Base-by-base conservation (phyloP, 2,329 filamentous ascomycete species). In the Chaetothyriales sp. region DNA sequence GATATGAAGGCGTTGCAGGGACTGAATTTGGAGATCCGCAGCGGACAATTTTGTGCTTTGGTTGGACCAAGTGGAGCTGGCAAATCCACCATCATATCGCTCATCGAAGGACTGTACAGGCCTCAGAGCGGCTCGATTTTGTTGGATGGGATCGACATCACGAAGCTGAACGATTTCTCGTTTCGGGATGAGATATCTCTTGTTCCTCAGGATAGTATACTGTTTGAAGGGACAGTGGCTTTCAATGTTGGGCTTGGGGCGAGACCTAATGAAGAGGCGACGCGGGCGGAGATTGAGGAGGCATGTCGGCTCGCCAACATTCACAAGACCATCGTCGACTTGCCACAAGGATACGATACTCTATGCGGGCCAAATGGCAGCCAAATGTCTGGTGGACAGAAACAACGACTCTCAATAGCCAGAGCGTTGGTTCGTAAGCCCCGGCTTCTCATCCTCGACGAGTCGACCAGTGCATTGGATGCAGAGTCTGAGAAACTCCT, bases 81-180 rank as follows among this genome's bases (percentile, higher is more conserved):
- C 53, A 97, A 98, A 73, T 87, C 81, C 46, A 97, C 90, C 0
- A 92, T 89, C 0, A 94, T 97, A 64, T 84, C 86, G 4, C 76
- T 97, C 2, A 73, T 97, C 18, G 89, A 97, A 66, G 83, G 90
- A 28, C 95, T 97, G 72, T 97, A 97, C 65, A 87, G 95, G 60
- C 85, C 88, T 0, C 74, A 89, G 0, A 75, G 78, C 0, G 90
- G 90, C 9, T 81, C 81, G 10, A 76, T 97, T 28, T 85, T 80
- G 52, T 75, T 97, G 18, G 89, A 97, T 62, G 87, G 82, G 50
- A 79, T 82, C 57, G 85, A 94, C 56, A 86, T 97, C 61, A 83
- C 80, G 54, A 76, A 74, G 9, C 37, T 43, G 18, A 73, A 95
- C 46, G 89, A 94, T 61, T 73, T 94, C 63, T 88, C 88, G 50